Evolutionary conservation across 305 asterid species (phyloP), one percentile per base, ranked within the genome.

Genomic region (Coffea humblotiana): DNA sequence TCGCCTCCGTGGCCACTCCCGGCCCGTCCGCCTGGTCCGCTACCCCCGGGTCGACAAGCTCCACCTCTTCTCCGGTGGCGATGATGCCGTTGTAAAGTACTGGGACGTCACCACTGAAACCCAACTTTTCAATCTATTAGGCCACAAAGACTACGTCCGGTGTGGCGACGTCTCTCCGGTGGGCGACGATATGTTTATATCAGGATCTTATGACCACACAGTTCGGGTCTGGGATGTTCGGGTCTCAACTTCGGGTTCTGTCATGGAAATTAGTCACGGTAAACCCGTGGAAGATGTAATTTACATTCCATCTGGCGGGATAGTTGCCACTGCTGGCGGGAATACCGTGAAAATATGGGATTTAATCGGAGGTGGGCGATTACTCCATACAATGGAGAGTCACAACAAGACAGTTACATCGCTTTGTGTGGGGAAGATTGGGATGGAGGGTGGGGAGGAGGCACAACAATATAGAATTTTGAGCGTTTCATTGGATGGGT

Each of bases 401-500:
- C 99, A 95, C 77, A 92, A 88, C 80, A 95, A 95, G 90, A 94
- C 99, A 0, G 99, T 95, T 0, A 93, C 97, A 0, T 84, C 95
- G 0, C 91, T 95, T 47, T 93, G 98, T 81, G 80, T 95, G 60
- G 98, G 95, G 2, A 90, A 87, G 75, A 85, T 91, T 54, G 92
- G 91, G 75, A 87, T 75, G 70, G 90, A 81, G 40, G 76, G 77
- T 70, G 93, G 89, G 18, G 94, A 93, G 49, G 91, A 87, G 23
- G 88, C 89, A 6, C 90, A 84, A 18, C 92, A 93, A 78, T 65
- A 90, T 64, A 85, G 99, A 77, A 85, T 95, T 47, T 56, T 95
- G 84, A 95, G 99, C 78, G 99, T 95, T 71, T 88, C 91, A 0
- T 82, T 95, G 71, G 99, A 95, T 85, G 99, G 99, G 65, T 95